Base-by-base conservation (phyloP, 495 filamentous ascomycete genomes). In the Xylaria curta region DNA sequence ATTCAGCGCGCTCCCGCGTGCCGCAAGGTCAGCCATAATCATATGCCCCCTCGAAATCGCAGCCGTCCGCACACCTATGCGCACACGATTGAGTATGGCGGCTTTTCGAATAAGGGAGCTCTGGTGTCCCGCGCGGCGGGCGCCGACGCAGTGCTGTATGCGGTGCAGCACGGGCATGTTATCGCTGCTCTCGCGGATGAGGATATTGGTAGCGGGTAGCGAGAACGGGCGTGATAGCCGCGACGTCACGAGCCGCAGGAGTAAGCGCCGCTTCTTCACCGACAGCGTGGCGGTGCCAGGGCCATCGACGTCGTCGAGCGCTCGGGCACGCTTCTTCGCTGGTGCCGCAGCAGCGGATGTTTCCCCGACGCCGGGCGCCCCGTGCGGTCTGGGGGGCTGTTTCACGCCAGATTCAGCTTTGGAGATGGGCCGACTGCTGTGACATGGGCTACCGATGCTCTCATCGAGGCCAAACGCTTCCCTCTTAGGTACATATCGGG, bases 221-320 rank as follows among this genome's bases (percentile, higher is more conserved):
- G 91, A 91, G 76, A 89, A 94, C 1, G 91, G 91, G 58, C 82
- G 83, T 36, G 89, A 92, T 1, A 93, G 87, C 21, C 90, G 84
- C 4, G 90, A 92, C 5, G 91, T 94, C 72, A 92, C 86, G 26
- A 93, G 81, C 28, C 87, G 80, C 24, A 89, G 80, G 6, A 89
- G 86, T 19, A 93, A 76, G 10, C 91, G 85, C 33, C 92, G 89
- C 78, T 91, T 92, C 82, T 94, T 94, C 78, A 85, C 87, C 44
- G 84, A 73, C 21, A 86, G 67, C 0, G 72, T 74, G 4, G 82
- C 81, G 13, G 86, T 88, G 72, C 84, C 84, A 42, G 81, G 82
- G 17, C 90, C 89, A 63, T 92, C 90, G 63, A 91, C 86, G 73
- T 93, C 91, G 15, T 88, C 85, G 7, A 85, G 78, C 0, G 87